Evolutionary conservation across 2,329 filamentous ascomycete genomes (phyloP), one percentile per base, ranked within the genome.

Genomic region (Cercospora zeina): DNA sequence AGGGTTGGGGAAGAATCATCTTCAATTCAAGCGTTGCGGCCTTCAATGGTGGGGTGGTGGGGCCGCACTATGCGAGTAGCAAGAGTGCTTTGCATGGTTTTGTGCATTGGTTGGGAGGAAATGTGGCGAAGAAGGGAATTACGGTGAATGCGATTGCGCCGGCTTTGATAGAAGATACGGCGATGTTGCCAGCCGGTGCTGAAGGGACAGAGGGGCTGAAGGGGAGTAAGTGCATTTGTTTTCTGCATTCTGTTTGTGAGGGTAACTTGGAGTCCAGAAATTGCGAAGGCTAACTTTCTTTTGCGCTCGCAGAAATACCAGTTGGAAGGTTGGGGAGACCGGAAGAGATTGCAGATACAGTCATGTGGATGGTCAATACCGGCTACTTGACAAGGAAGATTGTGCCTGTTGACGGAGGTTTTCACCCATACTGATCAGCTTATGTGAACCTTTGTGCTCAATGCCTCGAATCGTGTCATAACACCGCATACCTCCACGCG

Each of bases 81-180:
- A 81, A 82, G 68, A 77, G 76, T 50, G 80, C 79, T 1, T 64
- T 81, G 49, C 79, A 78, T 65, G 78, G 77, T 21, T 74, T 82
- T 68, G 73, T 81, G 63, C 78, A 80, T 68, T 82, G 79, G 73
- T 58, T 82, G 21, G 77, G 78, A 1, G 68, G 65, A 3, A 72
- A 73, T 55, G 78, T 81, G 65, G 77, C 75, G 6, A 76, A 72
- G 64, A 77, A 76, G 54, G 79, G 78, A 11, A 73, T 82, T 45
- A 80, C 78, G 16, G 78, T 80, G 0, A 82, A 82, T 67, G 79
- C 77, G 36, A 75, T 82, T 13, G 79, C 80, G 16, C 80, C 80
- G 8, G 80, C 80, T 8, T 67, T 81, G 69, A 74, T 78, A 36
- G 73, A 74, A 13, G 68, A 64, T 39, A 81, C 80, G 16, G 74